Percentiles rank a stretch among this genome's conserved stretches.
Conservation (phyloP, 164 flowering plant genomes). For the Echeveria elegans region DNA sequence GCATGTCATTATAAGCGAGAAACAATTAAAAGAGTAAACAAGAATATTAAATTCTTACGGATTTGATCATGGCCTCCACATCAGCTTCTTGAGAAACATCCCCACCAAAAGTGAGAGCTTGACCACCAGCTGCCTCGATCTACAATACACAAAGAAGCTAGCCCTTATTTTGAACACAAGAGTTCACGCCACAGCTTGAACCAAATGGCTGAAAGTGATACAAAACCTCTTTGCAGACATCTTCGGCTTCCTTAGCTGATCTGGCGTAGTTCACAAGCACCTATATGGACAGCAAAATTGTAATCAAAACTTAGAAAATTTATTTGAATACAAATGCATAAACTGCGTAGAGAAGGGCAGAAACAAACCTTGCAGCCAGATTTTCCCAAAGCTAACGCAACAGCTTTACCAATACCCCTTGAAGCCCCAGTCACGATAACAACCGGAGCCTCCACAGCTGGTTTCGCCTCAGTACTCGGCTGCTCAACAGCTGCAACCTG, state of each 20-base stretch:
- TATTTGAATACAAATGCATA: no score
- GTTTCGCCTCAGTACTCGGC: constrained; percentile 21
- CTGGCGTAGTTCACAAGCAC: constrained; percentile 21
- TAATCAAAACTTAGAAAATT: no score
- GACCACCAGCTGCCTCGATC: constrained; percentile 20
- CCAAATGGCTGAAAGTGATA: no score
- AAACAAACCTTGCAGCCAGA: constrained; percentile 63
- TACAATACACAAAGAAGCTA: constrained; percentile 1
- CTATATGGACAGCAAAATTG: constrained; percentile 4
- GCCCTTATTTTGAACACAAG: background rate
- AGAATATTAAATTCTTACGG: constrained; percentile 10
- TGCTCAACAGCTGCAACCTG: constrained; percentile 42
- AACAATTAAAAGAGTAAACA: background rate
- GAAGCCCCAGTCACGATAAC: constrained; percentile 71
- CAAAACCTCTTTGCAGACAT: constrained; percentile 17
- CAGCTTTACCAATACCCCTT: constrained; percentile 66
- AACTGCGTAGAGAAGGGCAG: background rate
- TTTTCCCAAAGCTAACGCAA: constrained; percentile 61
- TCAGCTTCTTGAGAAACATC: constrained; percentile 23
- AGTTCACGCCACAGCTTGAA: background rate
- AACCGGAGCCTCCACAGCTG: constrained; percentile 55
- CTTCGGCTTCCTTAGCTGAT: constrained; percentile 20
- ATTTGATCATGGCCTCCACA: constrained; percentile 22
- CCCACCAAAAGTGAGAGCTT: constrained; percentile 19
- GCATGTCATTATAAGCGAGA: background rate